A percentile compares a stretch with the other conserved stretches of the same genome.
phyloP scores from a whole-genome alignment of 2,329 filamentous ascomycete genomes.

The Aspergillus fumigatus region DNA sequence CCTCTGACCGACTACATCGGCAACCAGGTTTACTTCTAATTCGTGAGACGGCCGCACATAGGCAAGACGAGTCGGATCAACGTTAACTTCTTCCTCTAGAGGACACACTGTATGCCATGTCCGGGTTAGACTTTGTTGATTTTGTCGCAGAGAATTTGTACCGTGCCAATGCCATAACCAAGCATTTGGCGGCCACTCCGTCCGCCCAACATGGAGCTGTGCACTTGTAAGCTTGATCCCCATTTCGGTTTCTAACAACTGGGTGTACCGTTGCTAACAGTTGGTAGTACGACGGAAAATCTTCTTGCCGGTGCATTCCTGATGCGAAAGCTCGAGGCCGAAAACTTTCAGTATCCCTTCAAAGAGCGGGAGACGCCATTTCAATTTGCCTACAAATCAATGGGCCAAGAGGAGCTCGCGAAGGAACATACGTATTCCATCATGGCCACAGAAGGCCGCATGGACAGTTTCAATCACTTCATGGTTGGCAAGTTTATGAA shows the following conservation, averaged over 20 bases:
- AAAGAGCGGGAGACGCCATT: conserved; percentile 28
- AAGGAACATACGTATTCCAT: conserved; percentile 34
- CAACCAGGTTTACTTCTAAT: conserved; percentile 18
- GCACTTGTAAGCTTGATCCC: conserved; percentile 27
- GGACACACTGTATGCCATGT: conserved; percentile 35
- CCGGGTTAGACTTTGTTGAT: conserved; percentile 33
- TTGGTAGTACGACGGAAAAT: conserved; percentile 30
- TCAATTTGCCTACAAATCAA: conserved; percentile 31
- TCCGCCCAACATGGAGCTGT: conserved; percentile 34
- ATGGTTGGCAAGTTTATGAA: conserved; percentile 38
- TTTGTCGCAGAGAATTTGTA: conserved; percentile 28
- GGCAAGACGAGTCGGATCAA: no score
- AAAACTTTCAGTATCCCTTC: conserved; percentile 34
- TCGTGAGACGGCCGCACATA: conserved; percentile 13
- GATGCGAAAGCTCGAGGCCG: conserved; percentile 31
- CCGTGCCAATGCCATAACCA: conserved; percentile 30
- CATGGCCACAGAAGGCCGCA: conserved; percentile 33
- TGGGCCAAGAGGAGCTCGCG: conserved; percentile 26
- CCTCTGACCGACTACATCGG: background rate
- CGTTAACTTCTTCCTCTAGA: conserved; percentile 15
- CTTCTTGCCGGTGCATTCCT: conserved; percentile 34
- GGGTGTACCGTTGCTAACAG: background rate
- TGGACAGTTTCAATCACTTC: conserved; percentile 38
- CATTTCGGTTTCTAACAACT: no score
- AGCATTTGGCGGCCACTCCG: conserved; percentile 30